These are phyloP conservation scores for Russula brevipes DNA, from an alignment of 768 basidiomycete species.

Conservation along the genomic window DNA sequence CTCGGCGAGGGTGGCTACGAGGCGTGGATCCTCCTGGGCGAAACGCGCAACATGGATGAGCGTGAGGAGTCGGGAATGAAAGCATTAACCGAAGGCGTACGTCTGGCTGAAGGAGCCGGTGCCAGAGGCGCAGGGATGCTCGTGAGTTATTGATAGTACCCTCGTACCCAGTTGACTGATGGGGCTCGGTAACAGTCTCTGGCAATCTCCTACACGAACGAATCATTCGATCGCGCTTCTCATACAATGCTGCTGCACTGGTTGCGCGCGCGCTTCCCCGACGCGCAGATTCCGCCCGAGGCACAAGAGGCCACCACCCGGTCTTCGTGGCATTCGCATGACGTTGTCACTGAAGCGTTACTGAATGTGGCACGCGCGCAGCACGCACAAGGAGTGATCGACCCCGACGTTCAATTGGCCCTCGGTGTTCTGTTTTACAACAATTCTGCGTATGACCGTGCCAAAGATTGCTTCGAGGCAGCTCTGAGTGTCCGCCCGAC, in stretches of 20 bases:
- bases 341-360: slow-evolving; percentile 76
- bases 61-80: slow-evolving; percentile 78
- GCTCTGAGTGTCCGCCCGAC: slow-evolving; percentile 76
- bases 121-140: slow-evolving; percentile 69
- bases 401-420: slow-evolving; percentile 90
- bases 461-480: slow-evolving; percentile 91
- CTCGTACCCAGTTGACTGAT: slow-evolving; percentile 13
- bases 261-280: slow-evolving; percentile 64
- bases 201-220: slow-evolving; percentile 95
- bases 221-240: slow-evolving; percentile 82
- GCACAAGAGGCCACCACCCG: slow-evolving; percentile 49
- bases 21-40: slow-evolving; percentile 88
- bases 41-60: slow-evolving; percentile 86
- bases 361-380: slow-evolving; percentile 78
- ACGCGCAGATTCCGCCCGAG: slow-evolving; percentile 49
- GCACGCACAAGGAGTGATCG: slow-evolving; percentile 61
- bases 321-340: slow-evolving; percentile 79
- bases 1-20: slow-evolving; percentile 79
- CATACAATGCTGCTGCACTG: slow-evolving; percentile 83
- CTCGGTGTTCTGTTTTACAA: slow-evolving; percentile 92
- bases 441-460: slow-evolving; percentile 77
- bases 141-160: slow-evolving; percentile 39
- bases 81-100: slow-evolving; percentile 70
- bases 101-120: slow-evolving; percentile 56
- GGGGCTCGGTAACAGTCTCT: slow-evolving; percentile 55